Percentiles rank a stretch among this genome's conserved stretches.
Evolutionary conservation across 176 grass and related monocot species (phyloP).

Genomic region (Rhynchospora tenuis): DNA sequence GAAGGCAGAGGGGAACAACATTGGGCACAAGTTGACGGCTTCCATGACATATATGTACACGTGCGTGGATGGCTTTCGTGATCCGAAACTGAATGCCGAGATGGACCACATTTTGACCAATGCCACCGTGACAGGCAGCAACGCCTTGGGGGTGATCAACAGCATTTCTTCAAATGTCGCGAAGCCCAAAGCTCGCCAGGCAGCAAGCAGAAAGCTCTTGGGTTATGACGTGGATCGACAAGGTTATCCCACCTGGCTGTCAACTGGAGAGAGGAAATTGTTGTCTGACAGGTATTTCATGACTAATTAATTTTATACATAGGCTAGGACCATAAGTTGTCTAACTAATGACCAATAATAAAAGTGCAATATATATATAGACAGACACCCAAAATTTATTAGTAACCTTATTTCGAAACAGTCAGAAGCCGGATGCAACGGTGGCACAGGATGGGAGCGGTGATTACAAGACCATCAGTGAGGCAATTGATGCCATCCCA

Average conservation of each 20-base stretch:
- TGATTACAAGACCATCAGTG: conserved; percentile 60
- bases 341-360: no score
- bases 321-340: no score
- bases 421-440: conserved; percentile 40
- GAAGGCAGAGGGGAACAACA: conserved; percentile 37
- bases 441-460: conserved; percentile 84
- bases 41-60: conserved; percentile 60
- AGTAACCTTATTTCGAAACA: neutral
- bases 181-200: conserved; percentile 33
- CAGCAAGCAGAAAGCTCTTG: conserved; percentile 19
- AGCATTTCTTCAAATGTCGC: conserved; percentile 35
- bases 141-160: conserved; percentile 66
- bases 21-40: conserved; percentile 57
- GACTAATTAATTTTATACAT: no score
- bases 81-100: conserved; percentile 45
- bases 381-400: neutral
- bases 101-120: conserved; percentile 57
- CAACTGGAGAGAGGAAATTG: conserved; percentile 60
- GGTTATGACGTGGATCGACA: neutral
- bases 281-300: conserved; percentile 13
- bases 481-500: conserved; percentile 52
- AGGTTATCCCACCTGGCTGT: conserved; percentile 45
- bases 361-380: no score
- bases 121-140: conserved; percentile 63
- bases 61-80: conserved; percentile 59